phyloP scores from a whole-genome alignment of 1,139 yeast genomes.

The Groenewaldozyma auringiensis region DNA sequence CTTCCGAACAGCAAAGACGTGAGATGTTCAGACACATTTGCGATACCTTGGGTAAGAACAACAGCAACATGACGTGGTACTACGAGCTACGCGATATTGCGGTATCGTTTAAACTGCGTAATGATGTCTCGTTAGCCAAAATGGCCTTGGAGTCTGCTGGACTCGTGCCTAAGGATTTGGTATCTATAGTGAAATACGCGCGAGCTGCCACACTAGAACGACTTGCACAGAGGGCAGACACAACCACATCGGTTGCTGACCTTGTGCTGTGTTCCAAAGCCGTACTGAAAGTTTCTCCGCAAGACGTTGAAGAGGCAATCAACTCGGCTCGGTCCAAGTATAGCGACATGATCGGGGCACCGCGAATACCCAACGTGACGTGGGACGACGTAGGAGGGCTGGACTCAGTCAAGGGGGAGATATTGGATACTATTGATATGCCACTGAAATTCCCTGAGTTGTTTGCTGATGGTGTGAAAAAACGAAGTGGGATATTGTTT shows the following conservation, averaged over 20 bases:
- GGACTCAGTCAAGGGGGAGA: constrained; percentile 82
- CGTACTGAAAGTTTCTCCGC: constrained; percentile 45
- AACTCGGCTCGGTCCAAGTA: constrained; percentile 78
- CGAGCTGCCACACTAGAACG: constrained; percentile 51
- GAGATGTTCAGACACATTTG: constrained; percentile 49
- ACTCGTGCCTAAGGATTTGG: constrained; percentile 75
- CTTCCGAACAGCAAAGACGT: constrained; percentile 65
- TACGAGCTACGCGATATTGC: background rate
- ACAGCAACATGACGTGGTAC: background rate
- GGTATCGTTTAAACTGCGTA: constrained; percentile 26
- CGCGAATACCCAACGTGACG: constrained; percentile 85
- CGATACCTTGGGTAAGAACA: background rate
- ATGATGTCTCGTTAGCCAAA: constrained; percentile 51
- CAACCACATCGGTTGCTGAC: constrained; percentile 16
- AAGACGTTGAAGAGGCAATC: constrained; percentile 66
- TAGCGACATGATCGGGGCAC: constrained; percentile 95
- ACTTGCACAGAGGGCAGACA: constrained; percentile 26
- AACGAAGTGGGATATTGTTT: constrained; percentile 86
- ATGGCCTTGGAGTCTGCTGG: constrained; percentile 90
- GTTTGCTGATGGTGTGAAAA: constrained; percentile 80
- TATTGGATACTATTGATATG: constrained; percentile 90
- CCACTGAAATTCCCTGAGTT: constrained; percentile 90
- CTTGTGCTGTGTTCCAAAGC: constrained; percentile 36
- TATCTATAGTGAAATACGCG: constrained; percentile 62
- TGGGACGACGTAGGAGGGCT: constrained; percentile 96